Percentiles rank a stretch among this genome's conserved stretches.
phyloP scores from a whole-genome alignment of 177 flowering plant genomes.

The Vitis hybrid region DNA sequence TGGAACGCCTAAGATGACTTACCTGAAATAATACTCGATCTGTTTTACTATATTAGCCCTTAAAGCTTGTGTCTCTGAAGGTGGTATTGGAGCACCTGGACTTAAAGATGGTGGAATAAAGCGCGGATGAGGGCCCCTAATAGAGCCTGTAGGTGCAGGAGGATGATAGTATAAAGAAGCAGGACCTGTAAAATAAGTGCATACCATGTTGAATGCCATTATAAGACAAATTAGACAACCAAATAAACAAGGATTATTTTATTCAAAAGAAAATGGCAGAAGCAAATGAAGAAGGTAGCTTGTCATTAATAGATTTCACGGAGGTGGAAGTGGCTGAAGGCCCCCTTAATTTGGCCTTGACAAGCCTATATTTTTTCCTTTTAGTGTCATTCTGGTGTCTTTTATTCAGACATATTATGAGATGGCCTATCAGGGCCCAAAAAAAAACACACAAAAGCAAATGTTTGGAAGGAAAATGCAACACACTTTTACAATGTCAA shows the following conservation, averaged over 20 bases:
- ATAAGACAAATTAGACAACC: no score
- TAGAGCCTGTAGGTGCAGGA: constrained; percentile 57
- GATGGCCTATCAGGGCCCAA: no score
- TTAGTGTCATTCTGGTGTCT: no score
- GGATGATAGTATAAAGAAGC: constrained; percentile 40
- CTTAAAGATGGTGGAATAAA: constrained; percentile 46
- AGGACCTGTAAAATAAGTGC: constrained; percentile 46
- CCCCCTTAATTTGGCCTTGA: no score
- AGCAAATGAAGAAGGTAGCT: no score
- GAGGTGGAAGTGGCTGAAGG: no score
- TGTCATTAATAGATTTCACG: no score
- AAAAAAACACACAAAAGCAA: background rate
- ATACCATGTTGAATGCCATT: background rate
- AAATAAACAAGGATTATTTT: background rate
- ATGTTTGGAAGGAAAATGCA: background rate
- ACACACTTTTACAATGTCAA: background rate
- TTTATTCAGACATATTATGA: no score
- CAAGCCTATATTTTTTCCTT: no score
- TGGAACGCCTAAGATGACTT: constrained; percentile 6
- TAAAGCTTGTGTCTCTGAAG: constrained; percentile 43
- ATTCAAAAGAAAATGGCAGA: background rate
- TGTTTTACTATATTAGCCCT: constrained; percentile 59
- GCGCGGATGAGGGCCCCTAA: constrained; percentile 54
- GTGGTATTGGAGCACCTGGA: constrained; percentile 36
- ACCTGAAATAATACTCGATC: constrained; percentile 97